Evolutionary conservation across 495 filamentous ascomycete genomes (phyloP), one percentile per base, ranked within the genome.

Genomic region (Ramalina intermedia): DNA sequence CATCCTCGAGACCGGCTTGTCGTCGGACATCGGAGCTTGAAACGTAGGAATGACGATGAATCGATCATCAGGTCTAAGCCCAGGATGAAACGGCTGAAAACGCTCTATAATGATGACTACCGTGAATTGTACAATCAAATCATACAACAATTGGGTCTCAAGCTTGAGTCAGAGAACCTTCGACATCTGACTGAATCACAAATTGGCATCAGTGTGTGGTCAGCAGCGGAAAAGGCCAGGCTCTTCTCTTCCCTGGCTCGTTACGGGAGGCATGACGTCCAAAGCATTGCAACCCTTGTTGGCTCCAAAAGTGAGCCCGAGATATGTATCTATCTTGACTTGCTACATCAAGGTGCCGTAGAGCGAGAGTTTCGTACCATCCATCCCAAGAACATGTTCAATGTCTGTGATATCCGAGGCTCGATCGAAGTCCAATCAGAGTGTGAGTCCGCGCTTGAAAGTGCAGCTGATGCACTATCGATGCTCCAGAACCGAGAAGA

Each of bases 271-370:
- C 69, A 79, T 55, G 66, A 83, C 44, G 53, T 80, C 8, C 54
- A 56, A 6, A 74, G 68, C 6, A 81, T 96, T 45, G 71, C 87
- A 0, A 52, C 61, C 8, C 68, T 72, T 0, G 72, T 96, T 41
- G 68, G 69, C 1, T 79, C 80, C 2, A 96, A 96, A 55, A 80
- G 75, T 43, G 71, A 76, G 46, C 58, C 85, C 5, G 87, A 96
- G 58, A 79, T 91, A 6, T 69, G 69, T 16, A 73, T 80, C 44
- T 88, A 85, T 53, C 55, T 91, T 8, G 49, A 63, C 14, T 58
- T 83, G 2, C 69, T 96, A 0, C 69, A 78, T 2, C 64, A 73
- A 37, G 69, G 68, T 43, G 52, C 67, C 38, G 55, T 53, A 27
- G 62, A 66, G 26, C 60, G 61, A n/a, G 61, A 69, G 48, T 21